Evolutionary conservation across 2,329 filamentous ascomycete genomes (phyloP).

Genomic region (Scopulariopsis brevicaulis): DNA sequence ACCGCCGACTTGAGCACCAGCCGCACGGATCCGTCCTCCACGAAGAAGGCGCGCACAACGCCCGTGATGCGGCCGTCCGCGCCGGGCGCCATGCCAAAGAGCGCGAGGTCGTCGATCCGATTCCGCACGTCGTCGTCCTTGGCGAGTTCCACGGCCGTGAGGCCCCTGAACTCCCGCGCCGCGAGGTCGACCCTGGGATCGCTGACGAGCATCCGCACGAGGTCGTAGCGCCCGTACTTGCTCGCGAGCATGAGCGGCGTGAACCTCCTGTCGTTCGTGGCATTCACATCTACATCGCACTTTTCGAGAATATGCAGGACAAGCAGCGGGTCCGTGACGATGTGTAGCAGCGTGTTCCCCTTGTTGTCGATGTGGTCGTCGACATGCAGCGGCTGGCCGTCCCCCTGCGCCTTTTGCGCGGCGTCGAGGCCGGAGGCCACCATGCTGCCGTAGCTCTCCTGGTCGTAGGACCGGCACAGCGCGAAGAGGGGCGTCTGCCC

Average conservation of each 20-base stretch:
- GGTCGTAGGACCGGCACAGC: conserved; percentile 89
- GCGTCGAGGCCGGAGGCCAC: conserved; percentile 69
- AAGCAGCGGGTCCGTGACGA: conserved; percentile 76
- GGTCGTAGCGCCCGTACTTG: conserved; percentile 92
- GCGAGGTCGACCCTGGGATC: conserved; percentile 80
- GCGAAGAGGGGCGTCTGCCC: conserved; percentile 97
- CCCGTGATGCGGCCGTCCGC: conserved; percentile 77
- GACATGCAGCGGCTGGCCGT: conserved; percentile 70
- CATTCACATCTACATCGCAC: conserved; percentile 93
- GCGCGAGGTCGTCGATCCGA: conserved; percentile 83
- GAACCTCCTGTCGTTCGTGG: conserved; percentile 87
- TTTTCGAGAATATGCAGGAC: conserved; percentile 64
- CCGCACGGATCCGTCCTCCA: conserved; percentile 88
- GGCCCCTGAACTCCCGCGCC: conserved; percentile 71
- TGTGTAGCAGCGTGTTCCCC: conserved; percentile 91
- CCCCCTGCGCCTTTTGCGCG: conserved; percentile 63
- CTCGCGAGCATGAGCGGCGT: conserved; percentile 96
- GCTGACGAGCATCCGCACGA: conserved; percentile 78
- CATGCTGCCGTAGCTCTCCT: conserved; percentile 78
- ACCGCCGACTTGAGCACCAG: conserved; percentile 91
- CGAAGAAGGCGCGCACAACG: conserved; percentile 90
- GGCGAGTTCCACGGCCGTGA: conserved; percentile 90
- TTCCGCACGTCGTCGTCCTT: conserved; percentile 98
- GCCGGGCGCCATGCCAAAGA: conserved; percentile 64
- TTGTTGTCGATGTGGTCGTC: conserved; percentile 90